Conservation (phyloP, 2,329 filamentous ascomycete genomes). For the Trichoderma gracile region DNA sequence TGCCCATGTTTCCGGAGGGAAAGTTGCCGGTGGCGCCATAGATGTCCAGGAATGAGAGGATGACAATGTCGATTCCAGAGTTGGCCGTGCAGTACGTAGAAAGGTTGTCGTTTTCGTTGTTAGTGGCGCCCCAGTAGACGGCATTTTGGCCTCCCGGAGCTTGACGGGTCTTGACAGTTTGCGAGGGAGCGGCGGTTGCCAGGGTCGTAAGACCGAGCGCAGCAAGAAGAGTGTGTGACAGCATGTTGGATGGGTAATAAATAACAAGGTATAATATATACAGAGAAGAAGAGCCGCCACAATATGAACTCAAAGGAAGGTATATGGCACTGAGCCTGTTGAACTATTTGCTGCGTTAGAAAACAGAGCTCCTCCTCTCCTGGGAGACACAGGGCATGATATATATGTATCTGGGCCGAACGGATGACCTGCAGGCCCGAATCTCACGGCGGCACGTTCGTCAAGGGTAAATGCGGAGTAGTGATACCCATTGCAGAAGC, state of each 20-base stretch:
- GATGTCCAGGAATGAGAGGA: slow-evolving; percentile 44
- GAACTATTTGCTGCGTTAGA: neutral
- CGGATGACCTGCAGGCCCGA: no score
- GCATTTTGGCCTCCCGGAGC: slow-evolving; percentile 36
- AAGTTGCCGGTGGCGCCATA: slow-evolving; percentile 41
- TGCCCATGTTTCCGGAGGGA: slow-evolving; percentile 43
- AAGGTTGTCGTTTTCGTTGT: slow-evolving; percentile 40
- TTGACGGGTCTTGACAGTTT: slow-evolving; percentile 11
- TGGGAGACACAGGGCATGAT: neutral
- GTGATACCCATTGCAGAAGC: neutral
- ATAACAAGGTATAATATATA: slow-evolving; percentile 12
- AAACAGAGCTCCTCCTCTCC: neutral
- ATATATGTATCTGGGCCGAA: neutral
- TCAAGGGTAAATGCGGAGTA: neutral
- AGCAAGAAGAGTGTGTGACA: neutral
- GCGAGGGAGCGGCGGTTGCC: slow-evolving; percentile 24
- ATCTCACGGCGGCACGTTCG: neutral
- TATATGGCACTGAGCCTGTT: neutral
- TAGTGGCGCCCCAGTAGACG: slow-evolving; percentile 34
- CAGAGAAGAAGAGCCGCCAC: slow-evolving; percentile 11
- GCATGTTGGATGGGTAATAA: neutral
- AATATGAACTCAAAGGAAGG: neutral
- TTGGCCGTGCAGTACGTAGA: slow-evolving; percentile 41
- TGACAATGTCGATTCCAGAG: slow-evolving; percentile 46
- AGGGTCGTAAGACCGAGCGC: slow-evolving; percentile 18